Base-by-base conservation (phyloP, 805 yeast species). In the Grigorovia yakushimaensis region DNA sequence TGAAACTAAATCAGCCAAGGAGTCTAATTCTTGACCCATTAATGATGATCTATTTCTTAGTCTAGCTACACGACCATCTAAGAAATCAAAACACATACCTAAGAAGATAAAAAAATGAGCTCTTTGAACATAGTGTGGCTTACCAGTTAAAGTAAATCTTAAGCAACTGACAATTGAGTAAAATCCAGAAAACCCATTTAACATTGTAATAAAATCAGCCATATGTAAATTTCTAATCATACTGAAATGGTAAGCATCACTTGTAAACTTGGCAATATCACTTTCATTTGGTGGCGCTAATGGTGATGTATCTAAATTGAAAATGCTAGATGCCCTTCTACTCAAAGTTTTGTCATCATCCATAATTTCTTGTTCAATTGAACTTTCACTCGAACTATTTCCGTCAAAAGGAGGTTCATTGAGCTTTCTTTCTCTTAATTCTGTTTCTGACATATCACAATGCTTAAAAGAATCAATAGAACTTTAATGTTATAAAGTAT, bases 1-100 rank as follows among this genome's bases (percentile, higher is more conserved):
- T 11, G 96, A 86, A 36, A 91, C 78, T 59, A 93, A 77, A 68
- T 93, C 98, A 20, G 98, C 98, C 57, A 93, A 75, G 1, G 97
- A 89, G 64, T 93, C 98, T 59, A 93, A 77, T 69, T 93, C 98
- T 68, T 93, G 98, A 51, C 98, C 98, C 85, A 93, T 86, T 47
- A 93, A 74, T 11, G 94, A 83, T 2, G 95, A 78, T 70, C 89
- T 88, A 64, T 88, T 84, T 69, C 96, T 79, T 70, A 93, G 76
- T 61, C 98, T 78, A 4, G 98, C 98, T 7, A 91, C 98, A 58
- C 95, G 80, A 35, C 98, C 98, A 64, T 93, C 98, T 64, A 93
- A 85, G 64, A 93, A 88, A 66, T 91, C 98, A 65, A 91, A 91
- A 63, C 93, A 88, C 60, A 91, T 77, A 5, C 98, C 98, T 55